Percentiles rank a stretch among this genome's conserved stretches.
These are phyloP conservation scores for Agrocybe pediades DNA, from an alignment of 768 basidiomycete genomes.

Conservation along the genomic window DNA sequence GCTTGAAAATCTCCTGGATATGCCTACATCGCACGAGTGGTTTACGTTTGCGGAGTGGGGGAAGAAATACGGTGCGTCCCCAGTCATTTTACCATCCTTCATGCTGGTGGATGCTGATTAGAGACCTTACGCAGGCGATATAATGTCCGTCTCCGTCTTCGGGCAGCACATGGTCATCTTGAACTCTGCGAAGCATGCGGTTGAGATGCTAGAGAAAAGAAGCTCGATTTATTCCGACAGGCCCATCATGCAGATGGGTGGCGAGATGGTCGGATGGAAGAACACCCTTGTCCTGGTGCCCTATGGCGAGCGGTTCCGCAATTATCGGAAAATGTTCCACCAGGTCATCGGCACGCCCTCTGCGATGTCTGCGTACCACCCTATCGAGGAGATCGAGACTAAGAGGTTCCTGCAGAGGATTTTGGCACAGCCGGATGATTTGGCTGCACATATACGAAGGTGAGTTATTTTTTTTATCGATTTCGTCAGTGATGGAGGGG, in stretches of 20 bases:
- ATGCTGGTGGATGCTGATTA: background rate
- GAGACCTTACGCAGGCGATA: conserved; percentile 34
- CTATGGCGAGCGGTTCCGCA: conserved; percentile 42
- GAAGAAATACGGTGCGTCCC: conserved; percentile 38
- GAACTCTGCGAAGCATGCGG: conserved; percentile 39
- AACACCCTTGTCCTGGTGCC: conserved; percentile 34
- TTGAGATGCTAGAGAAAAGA: conserved; percentile 54
- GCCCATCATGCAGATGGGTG: conserved; percentile 43
- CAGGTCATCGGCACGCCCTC: conserved; percentile 39
- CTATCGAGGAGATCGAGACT: conserved; percentile 40
- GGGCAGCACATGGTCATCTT: conserved; percentile 48
- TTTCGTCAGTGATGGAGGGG: background rate
- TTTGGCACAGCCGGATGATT: conserved; percentile 32
- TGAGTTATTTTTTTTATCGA: conserved; percentile 21
- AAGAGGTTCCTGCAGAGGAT: conserved; percentile 39
- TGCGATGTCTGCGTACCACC: conserved; percentile 38
- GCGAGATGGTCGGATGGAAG: conserved; percentile 44
- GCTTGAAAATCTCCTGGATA: conserved; percentile 49
- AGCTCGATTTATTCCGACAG: conserved; percentile 58
- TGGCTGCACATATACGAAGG: conserved; percentile 37
- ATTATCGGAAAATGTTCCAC: conserved; percentile 42
- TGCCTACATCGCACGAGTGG: conserved; percentile 50
- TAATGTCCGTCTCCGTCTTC: conserved; percentile 44
- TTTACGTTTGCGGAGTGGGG: conserved; percentile 47
- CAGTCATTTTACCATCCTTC: background rate